Conservation (phyloP, 805 yeast species). For the Myxozyma vanderwaltii region DNA sequence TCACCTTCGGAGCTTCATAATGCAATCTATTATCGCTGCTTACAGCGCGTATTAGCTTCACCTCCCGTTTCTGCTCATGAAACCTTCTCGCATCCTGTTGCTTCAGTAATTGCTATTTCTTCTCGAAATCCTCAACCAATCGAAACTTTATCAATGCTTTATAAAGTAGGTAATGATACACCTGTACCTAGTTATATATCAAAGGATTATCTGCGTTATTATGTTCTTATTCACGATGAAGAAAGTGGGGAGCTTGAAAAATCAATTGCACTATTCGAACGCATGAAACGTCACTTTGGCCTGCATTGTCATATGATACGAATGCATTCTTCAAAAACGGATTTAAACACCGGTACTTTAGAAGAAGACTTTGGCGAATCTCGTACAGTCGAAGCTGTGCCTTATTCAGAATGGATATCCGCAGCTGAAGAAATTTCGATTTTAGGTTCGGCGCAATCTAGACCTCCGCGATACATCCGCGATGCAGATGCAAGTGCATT, state of each 20-base stretch:
- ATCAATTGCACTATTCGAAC: conserved; percentile 46
- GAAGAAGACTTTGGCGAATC: neutral
- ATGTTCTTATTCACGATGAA: conserved; percentile 54
- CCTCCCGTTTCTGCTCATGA: conserved; percentile 73
- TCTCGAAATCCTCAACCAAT: conserved; percentile 61
- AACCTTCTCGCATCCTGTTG: conserved; percentile 82
- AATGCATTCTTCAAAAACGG: conserved; percentile 18
- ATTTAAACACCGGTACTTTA: neutral
- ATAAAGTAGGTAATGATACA: conserved; percentile 48
- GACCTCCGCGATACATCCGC: conserved; percentile 19
- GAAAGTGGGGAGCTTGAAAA: conserved; percentile 49
- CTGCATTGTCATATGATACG: conserved; percentile 40
- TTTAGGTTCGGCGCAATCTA: conserved; percentile 17
- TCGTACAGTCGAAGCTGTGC: conserved; percentile 17
- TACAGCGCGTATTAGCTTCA: conserved; percentile 61
- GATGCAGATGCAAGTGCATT: conserved; percentile 47
- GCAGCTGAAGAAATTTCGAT: conserved; percentile 53
- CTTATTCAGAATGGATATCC: conserved; percentile 44
- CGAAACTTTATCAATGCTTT: conserved; percentile 54
- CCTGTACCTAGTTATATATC: conserved; percentile 66
- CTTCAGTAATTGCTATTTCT: conserved; percentile 69
- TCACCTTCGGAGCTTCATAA: conserved; percentile 39
- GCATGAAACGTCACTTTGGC: conserved; percentile 47
- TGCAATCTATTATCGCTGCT: conserved; percentile 55
- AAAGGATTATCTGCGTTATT: conserved; percentile 60